phyloP scores from a whole-genome alignment of 2,329 filamentous ascomycete genomes.

The Ophiostoma populinum region DNA sequence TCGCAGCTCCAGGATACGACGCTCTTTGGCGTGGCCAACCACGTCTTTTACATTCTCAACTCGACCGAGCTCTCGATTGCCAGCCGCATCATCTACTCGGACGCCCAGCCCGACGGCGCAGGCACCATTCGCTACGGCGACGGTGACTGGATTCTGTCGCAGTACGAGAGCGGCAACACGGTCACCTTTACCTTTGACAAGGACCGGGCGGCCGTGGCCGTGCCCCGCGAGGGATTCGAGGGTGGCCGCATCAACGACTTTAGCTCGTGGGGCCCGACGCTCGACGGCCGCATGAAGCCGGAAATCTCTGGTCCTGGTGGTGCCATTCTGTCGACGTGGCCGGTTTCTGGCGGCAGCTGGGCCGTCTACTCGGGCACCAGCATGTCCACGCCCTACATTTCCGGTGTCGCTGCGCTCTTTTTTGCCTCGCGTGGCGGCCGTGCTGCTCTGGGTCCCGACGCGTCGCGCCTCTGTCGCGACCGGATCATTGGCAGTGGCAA shows the following conservation, averaged over 20 bases:
- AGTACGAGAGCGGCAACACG: constrained; percentile 1
- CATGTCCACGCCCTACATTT: constrained; percentile 22
- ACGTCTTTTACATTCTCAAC: too few relatives aligned
- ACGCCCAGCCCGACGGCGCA: too few relatives aligned
- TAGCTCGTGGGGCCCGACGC: constrained; percentile 28
- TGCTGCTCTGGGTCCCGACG: neutral
- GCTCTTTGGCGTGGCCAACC: too few relatives aligned
- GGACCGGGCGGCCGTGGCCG: constrained; percentile 2
- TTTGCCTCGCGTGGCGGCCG: constrained; percentile 1
- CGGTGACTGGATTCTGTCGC: constrained; percentile 4
- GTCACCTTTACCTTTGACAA: constrained; percentile 3
- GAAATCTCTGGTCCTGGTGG: constrained; percentile 29
- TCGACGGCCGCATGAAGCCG: constrained; percentile 29
- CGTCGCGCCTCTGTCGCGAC: neutral
- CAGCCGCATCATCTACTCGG: too few relatives aligned
- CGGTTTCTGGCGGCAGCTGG: constrained; percentile 23
- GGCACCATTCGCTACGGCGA: constrained; percentile 3
- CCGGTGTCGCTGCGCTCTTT: constrained; percentile 5
- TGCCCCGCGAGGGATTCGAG: neutral
- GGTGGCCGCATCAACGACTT: constrained; percentile 2
- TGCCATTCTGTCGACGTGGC: constrained; percentile 33
- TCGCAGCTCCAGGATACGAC: too few relatives aligned
- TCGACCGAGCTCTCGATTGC: too few relatives aligned
- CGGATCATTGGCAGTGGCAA: constrained; percentile 2
- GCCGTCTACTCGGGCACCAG: constrained; percentile 32